These are phyloP conservation scores for Nicotiana paniculata DNA, from an alignment of 257 asterid genomes.

Conservation along the genomic window DNA sequence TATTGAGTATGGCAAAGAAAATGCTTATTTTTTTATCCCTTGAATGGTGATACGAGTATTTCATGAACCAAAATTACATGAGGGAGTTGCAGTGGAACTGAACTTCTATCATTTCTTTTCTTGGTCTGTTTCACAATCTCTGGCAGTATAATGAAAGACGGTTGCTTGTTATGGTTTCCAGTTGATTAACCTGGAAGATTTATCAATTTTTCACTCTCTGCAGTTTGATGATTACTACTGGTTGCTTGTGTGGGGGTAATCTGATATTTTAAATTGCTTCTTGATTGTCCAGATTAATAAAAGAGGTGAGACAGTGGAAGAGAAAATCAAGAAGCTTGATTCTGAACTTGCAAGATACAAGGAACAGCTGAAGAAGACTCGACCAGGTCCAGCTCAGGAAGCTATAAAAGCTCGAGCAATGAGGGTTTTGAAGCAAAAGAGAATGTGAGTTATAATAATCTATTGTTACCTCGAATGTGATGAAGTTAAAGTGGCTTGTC, in stretches of 20 bases:
- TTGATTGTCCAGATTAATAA: constrained; percentile 9
- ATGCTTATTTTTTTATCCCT: background rate
- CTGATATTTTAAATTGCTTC: background rate
- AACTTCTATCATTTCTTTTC: background rate
- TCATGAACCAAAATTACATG: background rate
- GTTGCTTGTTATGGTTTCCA: background rate
- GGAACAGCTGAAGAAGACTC: constrained; percentile 17
- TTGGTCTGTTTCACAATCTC: background rate
- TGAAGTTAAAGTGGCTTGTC: background rate
- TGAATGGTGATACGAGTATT: background rate
- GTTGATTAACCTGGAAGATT: background rate
- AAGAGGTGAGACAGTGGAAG: constrained; percentile 16
- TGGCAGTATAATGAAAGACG: background rate
- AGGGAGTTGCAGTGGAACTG: background rate
- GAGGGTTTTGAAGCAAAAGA: constrained; percentile 16
- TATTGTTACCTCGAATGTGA: background rate
- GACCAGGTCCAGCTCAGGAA: constrained; percentile 19
- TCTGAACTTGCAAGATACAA: constrained; percentile 14
- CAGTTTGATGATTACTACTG: background rate
- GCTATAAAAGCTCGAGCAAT: constrained; percentile 21
- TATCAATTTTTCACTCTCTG: background rate
- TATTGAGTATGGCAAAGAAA: background rate
- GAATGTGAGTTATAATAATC: constrained; percentile 1
- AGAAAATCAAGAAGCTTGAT: constrained; percentile 15
- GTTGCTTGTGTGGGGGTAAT: background rate